Evolutionary conservation across 2,329 filamentous ascomycete species (phyloP).

Genomic region (Alternaria hordeiaustralica): DNA sequence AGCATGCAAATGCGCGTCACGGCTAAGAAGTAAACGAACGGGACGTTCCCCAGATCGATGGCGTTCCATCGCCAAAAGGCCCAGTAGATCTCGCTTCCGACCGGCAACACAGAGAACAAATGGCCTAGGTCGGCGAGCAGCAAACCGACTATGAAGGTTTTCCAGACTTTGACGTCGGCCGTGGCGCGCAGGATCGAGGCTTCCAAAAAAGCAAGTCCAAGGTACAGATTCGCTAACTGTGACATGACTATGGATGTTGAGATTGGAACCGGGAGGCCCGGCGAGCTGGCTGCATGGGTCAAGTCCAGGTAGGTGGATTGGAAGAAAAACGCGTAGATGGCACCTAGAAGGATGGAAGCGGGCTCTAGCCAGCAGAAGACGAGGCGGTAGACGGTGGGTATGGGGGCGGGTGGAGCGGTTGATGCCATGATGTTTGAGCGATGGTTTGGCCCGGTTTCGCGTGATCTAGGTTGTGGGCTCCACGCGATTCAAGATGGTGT

Average conservation of each 20-base stretch:
- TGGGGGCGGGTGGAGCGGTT: conserved; percentile 44
- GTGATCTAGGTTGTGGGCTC: conserved; percentile 11
- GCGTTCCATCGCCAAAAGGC: conserved; percentile 67
- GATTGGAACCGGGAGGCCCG: conserved; percentile 58
- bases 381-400: conserved; percentile 69
- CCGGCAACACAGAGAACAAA: conserved; percentile 67
- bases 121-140: conserved; percentile 80
- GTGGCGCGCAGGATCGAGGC: conserved; percentile 75
- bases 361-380: conserved; percentile 80
- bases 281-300: conserved; percentile 64
- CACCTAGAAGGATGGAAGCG: conserved; percentile 60
- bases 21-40: conserved; percentile 73
- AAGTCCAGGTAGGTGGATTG: conserved; percentile 67
- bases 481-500: conserved; percentile 12
- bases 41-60: conserved; percentile 72
- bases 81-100: conserved; percentile 70
- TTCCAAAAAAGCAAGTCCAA: conserved; percentile 79
- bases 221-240: conserved; percentile 79
- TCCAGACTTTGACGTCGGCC: conserved; percentile 73
- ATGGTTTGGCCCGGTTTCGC: conserved; percentile 10
- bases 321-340: conserved; percentile 59
- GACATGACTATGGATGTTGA: conserved; percentile 71
- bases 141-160: conserved; percentile 68
- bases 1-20: conserved; percentile 35
- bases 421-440: conserved; percentile 21